Evolutionary conservation across 805 yeast genomes (phyloP), one percentile per base, ranked within the genome.

Genomic region (Yamadazyma takamatsuzukensis): DNA sequence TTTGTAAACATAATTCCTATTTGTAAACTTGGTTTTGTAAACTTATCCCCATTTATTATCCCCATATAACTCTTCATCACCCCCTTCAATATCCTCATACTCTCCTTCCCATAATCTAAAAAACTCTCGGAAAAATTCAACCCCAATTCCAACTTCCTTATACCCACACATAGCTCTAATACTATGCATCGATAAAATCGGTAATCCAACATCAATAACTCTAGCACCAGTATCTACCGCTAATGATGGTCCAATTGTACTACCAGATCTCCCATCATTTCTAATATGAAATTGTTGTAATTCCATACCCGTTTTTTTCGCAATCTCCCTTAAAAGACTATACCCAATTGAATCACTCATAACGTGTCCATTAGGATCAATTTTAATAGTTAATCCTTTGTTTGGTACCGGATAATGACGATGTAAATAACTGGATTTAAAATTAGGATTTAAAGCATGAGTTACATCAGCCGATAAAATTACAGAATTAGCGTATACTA

Each of bases 381-480:
- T 32, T 36, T 65, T 65, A 15, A 64, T 40, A 2, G 59, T 51
- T 3, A 67, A 51, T 2, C 72, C 72, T 2, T 39, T 51, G 37
- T 66, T 66, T 14, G 65, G 70, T 8, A 61, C 30, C 2, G 72
- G 71, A 25, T 34, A 53, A 45, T 64, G 60, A 15, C 46, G 43
- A 13, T 52, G 50, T 27, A 65, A 45, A 38, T 64, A 62, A 0
- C 44, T 57, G 12, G 45, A 39, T 14, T 44, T 36, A 41, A 64
- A 66, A 43, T 65, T 65, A 8, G 72, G 72, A 41, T 66, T 66
- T 26, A 66, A 38, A 5, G 61, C 59, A 39, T 65, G 72, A 4
- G 71, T 66, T 6, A 65, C 70, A 40, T 66, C 72, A 2, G 70
- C 65, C 3, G 71, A 64, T 14, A 66, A 40, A 12, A 64, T 30